Evolutionary conservation across 1,284 basidiomycete species (phyloP), one percentile per base, ranked within the genome.

Genomic region (Kalmanozyma brasiliensis): DNA sequence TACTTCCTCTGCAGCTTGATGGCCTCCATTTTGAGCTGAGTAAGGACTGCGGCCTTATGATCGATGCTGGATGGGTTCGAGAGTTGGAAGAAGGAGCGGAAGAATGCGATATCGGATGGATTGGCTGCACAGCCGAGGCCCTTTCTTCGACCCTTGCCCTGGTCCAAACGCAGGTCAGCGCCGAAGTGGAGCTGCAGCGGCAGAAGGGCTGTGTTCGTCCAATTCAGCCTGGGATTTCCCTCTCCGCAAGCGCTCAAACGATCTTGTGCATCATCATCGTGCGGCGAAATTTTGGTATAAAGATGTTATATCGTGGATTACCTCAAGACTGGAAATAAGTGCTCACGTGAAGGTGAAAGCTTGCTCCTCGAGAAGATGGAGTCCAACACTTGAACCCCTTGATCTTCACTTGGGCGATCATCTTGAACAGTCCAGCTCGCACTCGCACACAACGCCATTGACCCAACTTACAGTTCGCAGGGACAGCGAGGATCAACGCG

Each of bases 1-100:
- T 91, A 96, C 83, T 96, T 97, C 85, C 91, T 92, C 82, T 93
- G 90, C 23, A 98, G 86, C 84, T 90, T 89, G 70, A 94, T 85
- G 46, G 91, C 90, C 83, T 94, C 90, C 92, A 94, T 81, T 19
- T 49, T 74, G 61, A 34, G n/a, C n/a, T n/a, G n/a, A n/a, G n/a
- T n/a, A n/a, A 14, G 13, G 17, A 13, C 29, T 13, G n/a, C 24
- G n/a, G n/a, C n/a, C 16, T 22, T 22, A 36, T 13, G 38, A 16
- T 20, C 10, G 26, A 44, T 10, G 49, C 22, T 45, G n/a, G 34
- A 35, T 29, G 41, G 24, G n/a, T n/a, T n/a, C n/a, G n/a, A n/a
- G n/a, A n/a, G n/a, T n/a, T n/a, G n/a, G n/a, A n/a, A n/a, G n/a
- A n/a, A n/a, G n/a, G n/a, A n/a, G n/a, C n/a, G n/a, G n/a, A n/a